Evolutionary conservation across 2,329 filamentous ascomycete species (phyloP), one percentile per base, ranked within the genome.

Genomic region (Ceratocystis papillata): DNA sequence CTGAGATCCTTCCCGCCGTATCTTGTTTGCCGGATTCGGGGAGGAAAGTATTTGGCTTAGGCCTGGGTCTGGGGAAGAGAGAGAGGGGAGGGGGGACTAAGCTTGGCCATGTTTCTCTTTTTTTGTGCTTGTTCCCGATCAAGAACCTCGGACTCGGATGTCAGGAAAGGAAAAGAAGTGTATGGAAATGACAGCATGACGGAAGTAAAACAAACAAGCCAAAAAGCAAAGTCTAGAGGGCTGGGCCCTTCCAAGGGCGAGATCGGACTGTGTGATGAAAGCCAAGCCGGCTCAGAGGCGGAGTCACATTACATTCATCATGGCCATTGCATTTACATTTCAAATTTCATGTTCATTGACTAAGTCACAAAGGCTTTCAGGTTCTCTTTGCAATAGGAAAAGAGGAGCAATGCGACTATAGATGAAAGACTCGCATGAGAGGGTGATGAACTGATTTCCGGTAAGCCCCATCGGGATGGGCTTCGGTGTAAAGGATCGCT

Each of bases 1-100:
- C 46, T 7, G 20, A 45, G 59, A 62, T 62, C 59, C 59, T 62
- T 62, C 59, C 59, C 59, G 59, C 30, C 37, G 59, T 37, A 45
- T 8, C 59, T 62, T 62, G 28, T 37, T 59, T 59, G 15, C 28
- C 55, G 55, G 55, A 59, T 59, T 59, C 15, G 55, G 50, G 20
- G 20, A 41, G 20, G 50, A 15, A 25, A 25, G 50, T 5, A 5
- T 20, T 15, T 25, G 25, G 37, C 30, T 64, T 53, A 53, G 20
- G n/a, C 20, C n/a, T 63, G n/a, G 44, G 30, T 20, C 50, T 64
- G 25, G 33, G 30, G 62, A 41, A 28, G 41, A 45, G 33, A 28
- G 22, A 33, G n/a, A 59, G 15, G 48, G 45, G 45, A 48, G 6
- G 8, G 20, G 46, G 22, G 25, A 15, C 20, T 28, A 55, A 41